These are phyloP conservation scores for Macrophomina tecta DNA, from an alignment of 2,329 filamentous ascomycete genomes.

Conservation along the genomic window DNA sequence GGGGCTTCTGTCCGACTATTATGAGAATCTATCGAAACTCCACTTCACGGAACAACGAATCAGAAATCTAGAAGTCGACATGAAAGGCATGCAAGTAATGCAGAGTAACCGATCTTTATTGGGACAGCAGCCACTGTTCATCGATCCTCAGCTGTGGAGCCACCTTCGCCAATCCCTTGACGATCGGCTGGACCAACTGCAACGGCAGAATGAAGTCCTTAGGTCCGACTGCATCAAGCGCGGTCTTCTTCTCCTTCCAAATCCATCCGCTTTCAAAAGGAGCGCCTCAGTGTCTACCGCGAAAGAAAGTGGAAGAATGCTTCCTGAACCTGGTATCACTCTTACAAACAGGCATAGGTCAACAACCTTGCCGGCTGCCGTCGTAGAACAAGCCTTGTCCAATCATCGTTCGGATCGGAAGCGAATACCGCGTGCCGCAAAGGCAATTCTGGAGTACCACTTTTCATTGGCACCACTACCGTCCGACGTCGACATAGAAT, in stretches of 20 bases:
- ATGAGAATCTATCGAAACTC: slow-evolving; percentile 5
- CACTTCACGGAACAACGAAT: neutral
- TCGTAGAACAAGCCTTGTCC: slow-evolving; percentile 5
- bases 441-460: slow-evolving; percentile 20
- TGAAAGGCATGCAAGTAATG: slow-evolving; percentile 20
- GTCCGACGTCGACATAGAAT: slow-evolving; percentile 1
- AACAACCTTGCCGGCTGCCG: neutral
- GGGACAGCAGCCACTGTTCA: slow-evolving; percentile 17
- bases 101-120: slow-evolving; percentile 5
- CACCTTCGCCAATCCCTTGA: slow-evolving; percentile 12
- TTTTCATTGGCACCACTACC: neutral
- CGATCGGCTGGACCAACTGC: slow-evolving; percentile 2
- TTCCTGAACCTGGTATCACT: neutral
- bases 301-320: neutral
- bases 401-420: slow-evolving; percentile 14
- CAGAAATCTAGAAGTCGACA: neutral
- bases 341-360: slow-evolving; percentile 5
- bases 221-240: slow-evolving; percentile 17
- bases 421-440: slow-evolving; percentile 9
- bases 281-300: slow-evolving; percentile 3
- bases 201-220: neutral
- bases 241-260: slow-evolving; percentile 13
- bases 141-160: slow-evolving; percentile 17
- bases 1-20: slow-evolving; percentile 14
- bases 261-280: slow-evolving; percentile 11